Evolutionary conservation across 2,329 filamentous ascomycete genomes (phyloP), one percentile per base, ranked within the genome.

Genomic region (Colletotrichum sp.): DNA sequence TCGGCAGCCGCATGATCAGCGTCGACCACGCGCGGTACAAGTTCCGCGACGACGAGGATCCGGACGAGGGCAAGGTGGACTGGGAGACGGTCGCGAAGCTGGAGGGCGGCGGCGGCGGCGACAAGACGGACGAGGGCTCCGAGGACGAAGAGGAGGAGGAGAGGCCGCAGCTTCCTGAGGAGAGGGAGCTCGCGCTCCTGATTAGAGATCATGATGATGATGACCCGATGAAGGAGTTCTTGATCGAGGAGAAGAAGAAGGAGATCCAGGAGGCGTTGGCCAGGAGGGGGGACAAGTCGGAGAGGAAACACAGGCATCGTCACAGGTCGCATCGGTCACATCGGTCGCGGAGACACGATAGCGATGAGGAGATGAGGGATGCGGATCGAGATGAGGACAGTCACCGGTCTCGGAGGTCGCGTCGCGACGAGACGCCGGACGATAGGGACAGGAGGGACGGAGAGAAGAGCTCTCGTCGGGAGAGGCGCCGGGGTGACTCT

Each of bases 21-120:
- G 97, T 99, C 15, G 97, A 99, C 83, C 97, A 99, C 85, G 95
- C 96, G 30, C 89, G 96, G 69, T 99, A 99, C 86, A 98, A 98
- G 88, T 89, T 92, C 62, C 93, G 93, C 79, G 96, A 98, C 71
- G 95, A 96, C 69, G 93, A 94, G 79, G 92, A 93, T 59, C 88
- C 89, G 69, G 91, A 91, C 13, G 90, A 92, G 79, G 90, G 88
- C 78, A 88, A 85, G 75, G 85, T 93, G 76, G 89, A 91, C 34
- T 91, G 90, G 90, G 88, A 90, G 79, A 90, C 92, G 80, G 91
- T 92, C 83, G 86, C 84, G 85, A 87, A 86, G 80, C 89, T 86
- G 79, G 89, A 90, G 81, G 89, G 88, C 30, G 83, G 84, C 26
- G 87, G 84, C 30, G 87, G 84, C 10, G 87, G 84, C 12, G 86